Evolutionary conservation across 371 early-diverging fungal genomes (phyloP), one percentile per base, ranked within the genome.

Genomic region (Smittium culicis): DNA sequence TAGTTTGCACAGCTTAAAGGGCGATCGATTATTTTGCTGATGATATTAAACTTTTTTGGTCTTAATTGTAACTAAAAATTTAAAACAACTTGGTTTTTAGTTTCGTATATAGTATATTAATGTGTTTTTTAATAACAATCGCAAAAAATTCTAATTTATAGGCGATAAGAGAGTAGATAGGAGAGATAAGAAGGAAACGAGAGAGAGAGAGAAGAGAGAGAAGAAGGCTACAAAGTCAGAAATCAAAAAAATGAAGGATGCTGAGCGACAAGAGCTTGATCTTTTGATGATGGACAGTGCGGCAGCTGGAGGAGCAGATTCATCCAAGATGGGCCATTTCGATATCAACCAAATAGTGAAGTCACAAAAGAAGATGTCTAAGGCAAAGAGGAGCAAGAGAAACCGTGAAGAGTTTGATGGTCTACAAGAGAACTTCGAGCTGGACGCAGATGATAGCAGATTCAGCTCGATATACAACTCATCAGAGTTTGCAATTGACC

Each of bases 401-500:
- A 66, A 73, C 60, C 77, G 70, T 28, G 79, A 82, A 69, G 74
- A 67, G 14, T 70, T 65, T 16, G 70, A 72, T 24, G 79, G 77
- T 56, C 86, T 76, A 35, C 84, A 85, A 72, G 87, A 93, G 58
- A 86, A 88, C 67, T 95, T 96, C 71, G 83, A 88, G 69, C 83
- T 96, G 54, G 80, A 96, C 68, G 83, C 87, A 1, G 72, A 70
- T 27, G 98, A 96, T 79, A 85, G 89, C 67, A 88, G 98, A 71
- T 97, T 97, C 74, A 72, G 80, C 27, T 86, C 90, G 0, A 66
- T 94, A 72, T 82, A 84, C 65, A 88, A 89, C 28, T 86, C 87
- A 5, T 88, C 89, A 72, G 86, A 90, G 69, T 96, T 92, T 76
- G 93, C 94, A 27, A 88, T 97, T 61, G 98, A 97, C 71, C 95